A percentile compares a stretch with the other conserved stretches of the same genome.
Conservation (phyloP, 257 asterid species). For the Gentiana dahurica region DNA sequence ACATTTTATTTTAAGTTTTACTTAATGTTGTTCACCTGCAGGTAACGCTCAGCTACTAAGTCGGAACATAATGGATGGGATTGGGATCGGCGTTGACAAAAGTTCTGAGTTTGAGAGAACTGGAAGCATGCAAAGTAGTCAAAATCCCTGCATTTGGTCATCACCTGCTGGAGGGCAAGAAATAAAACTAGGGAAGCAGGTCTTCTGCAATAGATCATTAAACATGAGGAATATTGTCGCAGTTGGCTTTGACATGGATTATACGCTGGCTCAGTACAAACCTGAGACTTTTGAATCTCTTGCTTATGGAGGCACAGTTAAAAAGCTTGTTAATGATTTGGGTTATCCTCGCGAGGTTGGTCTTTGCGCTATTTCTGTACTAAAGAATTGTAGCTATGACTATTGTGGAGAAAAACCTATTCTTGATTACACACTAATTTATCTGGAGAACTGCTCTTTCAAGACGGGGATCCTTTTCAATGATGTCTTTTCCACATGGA, state of each 20-base stretch:
- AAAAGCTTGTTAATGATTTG: constrained; percentile 76
- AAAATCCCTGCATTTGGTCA: constrained; percentile 51
- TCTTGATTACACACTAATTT: background rate
- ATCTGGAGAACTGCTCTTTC: background rate
- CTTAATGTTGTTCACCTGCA: constrained; percentile 20
- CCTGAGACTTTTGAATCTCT: constrained; percentile 94
- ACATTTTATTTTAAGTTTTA: background rate
- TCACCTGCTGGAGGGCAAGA: constrained; percentile 67
- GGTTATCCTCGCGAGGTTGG: constrained; percentile 88
- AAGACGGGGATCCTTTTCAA: background rate
- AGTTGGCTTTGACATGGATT: constrained; percentile 98
- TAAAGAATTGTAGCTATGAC: background rate
- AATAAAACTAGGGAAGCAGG: constrained; percentile 60
- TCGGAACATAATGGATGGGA: constrained; percentile 40
- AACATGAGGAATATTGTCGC: constrained; percentile 88
- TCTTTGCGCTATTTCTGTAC: constrained; percentile 6
- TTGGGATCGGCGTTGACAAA: constrained; percentile 18
- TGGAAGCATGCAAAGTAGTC: constrained; percentile 24
- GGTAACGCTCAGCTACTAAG: constrained; percentile 34
- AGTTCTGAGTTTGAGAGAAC: constrained; percentile 28
- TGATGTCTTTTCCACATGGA: background rate
- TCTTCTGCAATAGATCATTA: constrained; percentile 88
- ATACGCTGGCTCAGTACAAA: constrained; percentile 88
- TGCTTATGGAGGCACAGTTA: constrained; percentile 86
- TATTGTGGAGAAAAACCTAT: too few relatives aligned